Evolutionary conservation across 1,284 basidiomycete genomes (phyloP), one percentile per base, ranked within the genome.

Genomic region (Rhodotorula sp.): DNA sequence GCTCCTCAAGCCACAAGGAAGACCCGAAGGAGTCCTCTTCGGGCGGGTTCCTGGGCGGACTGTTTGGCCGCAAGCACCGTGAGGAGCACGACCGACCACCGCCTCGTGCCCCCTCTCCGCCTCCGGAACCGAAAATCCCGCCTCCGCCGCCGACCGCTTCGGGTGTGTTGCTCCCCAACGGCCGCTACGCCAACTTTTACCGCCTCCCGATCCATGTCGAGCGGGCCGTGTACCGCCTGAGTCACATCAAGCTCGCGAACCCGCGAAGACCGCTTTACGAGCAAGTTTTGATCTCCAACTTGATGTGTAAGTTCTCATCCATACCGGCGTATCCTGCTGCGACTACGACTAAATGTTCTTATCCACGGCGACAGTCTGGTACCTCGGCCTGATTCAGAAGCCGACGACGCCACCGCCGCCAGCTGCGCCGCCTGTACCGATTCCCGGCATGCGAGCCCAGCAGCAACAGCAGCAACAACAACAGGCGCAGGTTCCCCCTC

Each of bases 141-240:
- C 88, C 89, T 7, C 89, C 88, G 24, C 83, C 78, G n/a, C 75
- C 77, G 60, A 74, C 77, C 24, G 71, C 77, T 29, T 62, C 76
- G 68, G 67, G 78, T 67, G 73, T 74, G 60, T 45, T 79, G 82
- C 80, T 75, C 83, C 81, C 79, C 83, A 18, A 85, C 80, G 82
- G 87, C 77, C 81, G 78, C 4, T 83, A 83, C 71, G 79, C 85
- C 85, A 82, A 80, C 70, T 91, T 88, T 78, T 85, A 89, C 63
- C 88, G 95, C 70, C 95, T 98, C 79, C 96, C 95, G 14, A 96
- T 99, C 73, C 95, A 98, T 79, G 93, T 99, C 76, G 95, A 99
- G 81, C 87, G 95, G 33, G 95, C 95, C 4, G 95, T 99, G 63
- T 99, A 99, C 82, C 86, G 95, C 64, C 84, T 99, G 62, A 71